Conservation (phyloP, 805 yeast genomes). For the Debaryomyces maramus region DNA sequence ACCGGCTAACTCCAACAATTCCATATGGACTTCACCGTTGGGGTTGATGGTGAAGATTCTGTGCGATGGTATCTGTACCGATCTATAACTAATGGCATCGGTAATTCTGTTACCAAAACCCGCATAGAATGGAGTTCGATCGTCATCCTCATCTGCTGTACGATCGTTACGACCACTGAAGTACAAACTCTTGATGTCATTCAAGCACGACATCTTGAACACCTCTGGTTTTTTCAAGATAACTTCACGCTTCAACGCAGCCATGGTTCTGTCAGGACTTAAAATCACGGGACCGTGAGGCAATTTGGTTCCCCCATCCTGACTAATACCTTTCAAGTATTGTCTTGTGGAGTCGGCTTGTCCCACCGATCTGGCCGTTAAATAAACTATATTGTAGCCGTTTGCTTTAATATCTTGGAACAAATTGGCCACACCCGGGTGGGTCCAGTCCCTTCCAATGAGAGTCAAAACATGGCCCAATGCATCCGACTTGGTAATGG, state of each 20-base stretch:
- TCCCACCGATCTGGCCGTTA: slow-evolving; percentile 94
- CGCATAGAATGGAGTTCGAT: slow-evolving; percentile 85
- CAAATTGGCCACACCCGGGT: slow-evolving; percentile 88
- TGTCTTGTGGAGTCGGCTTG: slow-evolving; percentile 90
- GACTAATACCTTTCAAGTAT: slow-evolving; percentile 75
- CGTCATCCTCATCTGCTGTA: slow-evolving; percentile 31
- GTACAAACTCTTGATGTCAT: slow-evolving; percentile 78
- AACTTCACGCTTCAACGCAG: slow-evolving; percentile 89
- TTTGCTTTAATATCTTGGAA: slow-evolving; percentile 83
- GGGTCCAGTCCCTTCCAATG: slow-evolving; percentile 98
- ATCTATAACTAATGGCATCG: slow-evolving; percentile 91
- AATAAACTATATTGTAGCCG: slow-evolving; percentile 90
- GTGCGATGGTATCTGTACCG: slow-evolving; percentile 91
- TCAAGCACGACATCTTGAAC: slow-evolving; percentile 96
- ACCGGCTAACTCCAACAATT: slow-evolving; percentile 89
- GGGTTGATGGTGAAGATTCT: slow-evolving; percentile 94
- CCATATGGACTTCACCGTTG: slow-evolving; percentile 97
- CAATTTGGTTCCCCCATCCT: slow-evolving; percentile 63
- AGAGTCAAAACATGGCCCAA: slow-evolving; percentile 92
- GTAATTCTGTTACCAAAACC: slow-evolving; percentile 97
- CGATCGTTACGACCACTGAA: slow-evolving; percentile 17
- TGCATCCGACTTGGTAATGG: slow-evolving; percentile 97
- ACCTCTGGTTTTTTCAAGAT: slow-evolving; percentile 94
- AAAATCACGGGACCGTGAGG: slow-evolving; percentile 93
- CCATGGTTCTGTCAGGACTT: slow-evolving; percentile 95